Evolutionary conservation across 768 basidiomycete species (phyloP).

Genomic region (Hemileccinum impolitum): DNA sequence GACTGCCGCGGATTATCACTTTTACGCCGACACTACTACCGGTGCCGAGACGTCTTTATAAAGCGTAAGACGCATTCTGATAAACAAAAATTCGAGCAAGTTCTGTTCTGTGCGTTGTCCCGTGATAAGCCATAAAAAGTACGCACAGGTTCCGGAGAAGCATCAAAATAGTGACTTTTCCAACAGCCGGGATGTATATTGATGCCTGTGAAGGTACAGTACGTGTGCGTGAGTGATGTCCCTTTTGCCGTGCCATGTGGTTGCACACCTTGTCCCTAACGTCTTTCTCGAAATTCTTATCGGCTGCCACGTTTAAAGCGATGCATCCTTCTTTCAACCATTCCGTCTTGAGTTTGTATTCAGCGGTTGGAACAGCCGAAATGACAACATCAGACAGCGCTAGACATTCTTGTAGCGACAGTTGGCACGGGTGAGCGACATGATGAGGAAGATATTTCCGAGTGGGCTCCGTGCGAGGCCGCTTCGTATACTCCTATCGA

Average conservation of each 20-base stretch:
- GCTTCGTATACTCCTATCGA: conserved; percentile 85
- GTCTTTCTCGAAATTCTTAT: conserved; percentile 95
- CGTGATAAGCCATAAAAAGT: conserved; percentile 1
- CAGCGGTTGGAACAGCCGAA: conserved; percentile 82
- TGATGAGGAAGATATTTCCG: conserved; percentile 81
- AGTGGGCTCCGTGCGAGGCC: conserved; percentile 52
- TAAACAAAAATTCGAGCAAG: background rate
- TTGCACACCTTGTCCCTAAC: conserved; percentile 80
- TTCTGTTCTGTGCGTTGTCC: conserved; percentile 5
- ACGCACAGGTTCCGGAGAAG: conserved; percentile 91
- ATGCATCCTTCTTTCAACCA: conserved; percentile 93
- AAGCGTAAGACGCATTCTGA: conserved; percentile 28
- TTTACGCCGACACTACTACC: conserved; percentile 8
- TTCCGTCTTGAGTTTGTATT: conserved; percentile 87
- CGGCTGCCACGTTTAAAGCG: conserved; percentile 88
- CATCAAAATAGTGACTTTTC: conserved; percentile 97
- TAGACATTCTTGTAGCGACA: conserved; percentile 77
- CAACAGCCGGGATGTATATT: conserved; percentile 93
- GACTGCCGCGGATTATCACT: conserved; percentile 8
- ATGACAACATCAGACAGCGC: conserved; percentile 89
- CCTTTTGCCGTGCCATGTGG: background rate
- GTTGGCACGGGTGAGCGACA: conserved; percentile 63
- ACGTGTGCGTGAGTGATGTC: conserved; percentile 10
- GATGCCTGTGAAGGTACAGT: conserved; percentile 53
- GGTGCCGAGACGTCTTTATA: conserved; percentile 19